Base-by-base conservation (phyloP, 1,139 yeast species). In the Hanseniaspora uvarum region DNA sequence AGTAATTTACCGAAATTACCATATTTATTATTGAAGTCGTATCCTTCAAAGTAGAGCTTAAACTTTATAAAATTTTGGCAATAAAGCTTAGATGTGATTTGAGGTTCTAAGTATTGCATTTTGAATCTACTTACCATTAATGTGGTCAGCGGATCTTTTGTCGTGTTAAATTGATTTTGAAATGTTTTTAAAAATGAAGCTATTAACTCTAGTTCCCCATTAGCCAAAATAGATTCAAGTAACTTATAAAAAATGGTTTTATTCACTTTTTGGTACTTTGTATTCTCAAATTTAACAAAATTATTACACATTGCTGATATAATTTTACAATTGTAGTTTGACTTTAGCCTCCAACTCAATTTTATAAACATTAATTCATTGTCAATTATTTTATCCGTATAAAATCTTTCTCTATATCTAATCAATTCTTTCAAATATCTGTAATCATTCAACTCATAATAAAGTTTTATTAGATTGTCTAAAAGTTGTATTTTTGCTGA, bases 361-460 rank as follows among this genome's bases (percentile, higher is more conserved):
- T 39, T 50, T 11, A 50, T 44, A 28, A n/a, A 50, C 48, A 44
- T 43, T 6, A 38, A 11, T 8, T 28, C 26, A 23, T 28, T 43
- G 33, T 36, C 39, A 4, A 50, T n/a, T 12, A 18, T n/a, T 23
- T 30, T 26, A 8, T 28, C 18, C 12, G 18, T 5, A 14, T 14
- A 37, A 16, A 28, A 37, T 43, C 49, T 43, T 30, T 43, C 49
- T 28, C 53, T 33, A 10, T 37, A 12, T 30, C 44, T 43, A 7
- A 50, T 37, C 4, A 50, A 30, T 10, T 43, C 39, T 24, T 50
- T 50, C 45, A 50, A 19, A 33, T 44, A 44, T 21, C 23, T 30
- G 23, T 43, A 50, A 21, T 43, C 48, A 5, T 30, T 34, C 4
- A 33, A 18, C 37, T 50, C 53, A 23, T 43, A 50, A 16, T 50